Evolutionary conservation across 2,329 filamentous ascomycete species (phyloP), one percentile per base, ranked within the genome.

Genomic region (Ophiostoma sp.): DNA sequence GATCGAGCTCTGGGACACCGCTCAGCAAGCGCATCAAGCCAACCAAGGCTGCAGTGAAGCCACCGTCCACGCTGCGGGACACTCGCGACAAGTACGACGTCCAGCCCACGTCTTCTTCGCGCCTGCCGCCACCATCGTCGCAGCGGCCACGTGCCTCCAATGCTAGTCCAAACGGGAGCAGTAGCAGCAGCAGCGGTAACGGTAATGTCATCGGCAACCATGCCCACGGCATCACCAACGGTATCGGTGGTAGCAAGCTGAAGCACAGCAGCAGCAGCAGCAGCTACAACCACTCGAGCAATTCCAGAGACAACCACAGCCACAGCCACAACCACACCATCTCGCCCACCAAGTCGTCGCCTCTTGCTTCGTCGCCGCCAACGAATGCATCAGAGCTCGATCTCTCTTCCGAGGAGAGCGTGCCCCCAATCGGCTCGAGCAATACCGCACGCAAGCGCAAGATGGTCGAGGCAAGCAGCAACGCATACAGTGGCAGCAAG

Each of bases 361-460:
- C 86, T 4, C 78, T 89, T 18, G 86, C 86, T n/a, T 86, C 85
- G 1, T 88, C 86, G 6, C 85, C 86, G 12, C 86, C 86, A 0
- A 88, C 86, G 7, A 89, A 88, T 71, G 87, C 85, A 0, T 88
- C 86, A 1, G 86, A 89, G 69, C 77, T 88, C 49, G 85, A 87
- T 42, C 79, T 72, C 42, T 62, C 76, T 52, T 69, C 71, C 27
- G 73, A 73, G 44, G 73, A 74, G 45, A 72, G 70, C 38, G 69
- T 73, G 41, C 71, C 72, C 7, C 72, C 70, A 5, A 79, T 62
- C 71, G 75, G 65, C 70, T 74, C n/a, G 74, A 69, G 52, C 64
- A 71, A 65, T 52, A 70, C 68, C 1, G 41, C 66, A 1, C 81
- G 80, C 76, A 84, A 84, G 75, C 81, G 82, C 68, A 83, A 81